A percentile compares a stretch with the other conserved stretches of the same genome.
Conservation (phyloP, 1,284 basidiomycete species). For the Mycena citricolor region DNA sequence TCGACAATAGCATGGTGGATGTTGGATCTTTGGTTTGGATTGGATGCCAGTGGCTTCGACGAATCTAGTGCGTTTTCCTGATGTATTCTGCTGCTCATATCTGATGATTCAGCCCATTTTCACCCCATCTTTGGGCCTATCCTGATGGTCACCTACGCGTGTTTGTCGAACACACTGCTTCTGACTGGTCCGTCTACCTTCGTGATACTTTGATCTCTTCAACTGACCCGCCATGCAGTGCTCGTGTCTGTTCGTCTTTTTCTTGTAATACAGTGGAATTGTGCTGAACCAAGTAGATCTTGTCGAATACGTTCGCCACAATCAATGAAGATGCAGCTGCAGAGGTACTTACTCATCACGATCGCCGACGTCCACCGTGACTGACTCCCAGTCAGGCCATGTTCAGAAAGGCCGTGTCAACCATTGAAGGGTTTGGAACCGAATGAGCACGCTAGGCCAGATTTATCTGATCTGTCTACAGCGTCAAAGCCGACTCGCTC, state of each 20-base stretch:
- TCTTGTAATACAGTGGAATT: background rate
- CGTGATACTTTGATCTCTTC: conserved; percentile 5
- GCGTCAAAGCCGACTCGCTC: conserved; percentile 84
- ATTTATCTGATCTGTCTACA: conserved; percentile 29
- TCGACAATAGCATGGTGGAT: conserved; percentile 84
- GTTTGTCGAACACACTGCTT: conserved; percentile 84
- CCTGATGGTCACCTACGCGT: conserved; percentile 85
- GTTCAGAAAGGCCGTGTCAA: conserved; percentile 89
- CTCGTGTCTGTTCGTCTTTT: conserved; percentile 66
- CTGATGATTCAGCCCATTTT: conserved; percentile 54
- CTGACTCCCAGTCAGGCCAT: conserved; percentile 58
- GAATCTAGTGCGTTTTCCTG: conserved; percentile 57
- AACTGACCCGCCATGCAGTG: conserved; percentile 41
- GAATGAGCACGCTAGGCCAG: background rate
- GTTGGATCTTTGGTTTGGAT: conserved; percentile 87
- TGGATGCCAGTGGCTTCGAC: conserved; percentile 84
- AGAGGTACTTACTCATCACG: conserved; percentile 51
- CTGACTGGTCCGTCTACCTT: conserved; percentile 59
- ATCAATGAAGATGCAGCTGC: conserved; percentile 91
- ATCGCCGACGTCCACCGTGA: background rate
- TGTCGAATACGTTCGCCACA: conserved; percentile 90
- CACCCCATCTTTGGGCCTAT: conserved; percentile 84
- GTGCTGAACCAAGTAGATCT: conserved; percentile 55
- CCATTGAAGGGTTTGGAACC: conserved; percentile 75
- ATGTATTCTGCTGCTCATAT: conserved; percentile 1